A percentile compares a stretch with the other conserved stretches of the same genome.
Conservation (phyloP, 805 yeast genomes). For the Nakazawaea ishiwadae region DNA sequence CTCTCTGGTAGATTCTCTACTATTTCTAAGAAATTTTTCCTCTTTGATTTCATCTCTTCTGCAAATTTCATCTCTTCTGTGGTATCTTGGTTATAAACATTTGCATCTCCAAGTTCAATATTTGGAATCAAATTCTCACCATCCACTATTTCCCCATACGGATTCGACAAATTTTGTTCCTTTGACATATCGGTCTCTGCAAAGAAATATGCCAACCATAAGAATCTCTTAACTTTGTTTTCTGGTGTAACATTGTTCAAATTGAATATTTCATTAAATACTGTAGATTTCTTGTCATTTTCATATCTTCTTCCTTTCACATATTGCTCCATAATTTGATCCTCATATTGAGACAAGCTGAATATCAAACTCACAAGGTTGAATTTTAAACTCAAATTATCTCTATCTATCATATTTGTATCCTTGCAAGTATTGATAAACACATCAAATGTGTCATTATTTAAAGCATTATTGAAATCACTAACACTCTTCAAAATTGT, state of each 20-base stretch:
- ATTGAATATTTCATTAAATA: slow-evolving; percentile 73
- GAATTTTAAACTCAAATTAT: slow-evolving; percentile 3
- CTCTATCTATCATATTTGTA: slow-evolving; percentile 12
- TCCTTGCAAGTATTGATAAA: slow-evolving; percentile 31
- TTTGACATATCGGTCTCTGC: slow-evolving; percentile 64
- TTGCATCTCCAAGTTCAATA: slow-evolving; percentile 26
- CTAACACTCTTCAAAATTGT: slow-evolving; percentile 85
- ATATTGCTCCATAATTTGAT: slow-evolving; percentile 38
- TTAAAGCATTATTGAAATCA: slow-evolving; percentile 56
- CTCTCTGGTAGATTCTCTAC: slow-evolving; percentile 24
- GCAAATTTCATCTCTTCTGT: slow-evolving; percentile 44
- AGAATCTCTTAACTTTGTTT: slow-evolving; percentile 64
- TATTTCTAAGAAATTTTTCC: slow-evolving; percentile 35
- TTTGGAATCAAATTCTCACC: slow-evolving; percentile 14
- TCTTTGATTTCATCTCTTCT: slow-evolving; percentile 39
- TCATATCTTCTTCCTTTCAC: slow-evolving; percentile 15
- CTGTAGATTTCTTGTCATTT: slow-evolving; percentile 15
- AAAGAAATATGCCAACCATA: slow-evolving; percentile 81
- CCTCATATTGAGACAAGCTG: slow-evolving; percentile 60
- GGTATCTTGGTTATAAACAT: slow-evolving; percentile 40
- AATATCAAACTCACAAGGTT: slow-evolving; percentile 55
- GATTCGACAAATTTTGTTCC: slow-evolving; percentile 33
- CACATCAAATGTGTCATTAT: slow-evolving; percentile 39
- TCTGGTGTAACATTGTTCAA: slow-evolving; percentile 54
- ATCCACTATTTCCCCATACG: slow-evolving; percentile 18